Evolutionary conservation across 2,329 filamentous ascomycete genomes (phyloP), one percentile per base, ranked within the genome.

Genomic region (Colletotrichum tanaceti): DNA sequence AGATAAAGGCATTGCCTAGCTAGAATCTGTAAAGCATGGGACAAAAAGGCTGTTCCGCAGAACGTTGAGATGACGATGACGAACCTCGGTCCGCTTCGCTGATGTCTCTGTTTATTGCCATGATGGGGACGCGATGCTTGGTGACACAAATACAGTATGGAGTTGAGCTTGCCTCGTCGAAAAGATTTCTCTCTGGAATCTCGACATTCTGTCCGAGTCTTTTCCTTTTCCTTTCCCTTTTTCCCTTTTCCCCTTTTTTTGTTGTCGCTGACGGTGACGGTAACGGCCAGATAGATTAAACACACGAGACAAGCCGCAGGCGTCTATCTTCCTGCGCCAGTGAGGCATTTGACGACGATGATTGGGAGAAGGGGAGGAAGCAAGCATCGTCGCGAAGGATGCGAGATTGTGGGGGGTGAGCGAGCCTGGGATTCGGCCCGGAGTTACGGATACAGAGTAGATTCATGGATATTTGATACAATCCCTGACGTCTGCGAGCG

Each of bases 301-400:
- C 62, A 57, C 47, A 22, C 52, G 43, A 44, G 38, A 53, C 62
- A 59, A 52, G 49, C 55, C 50, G 32, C 32, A 35, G 32, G 2
- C 32, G 32, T 35, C 32, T 35, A 10, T 68, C 50, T 65, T 60
- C 61, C 41, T 57, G 61, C 28, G 28, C 38, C 49, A 50, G 55
- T 60, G 61, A 68, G 55, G 54, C 62, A 68, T 60, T 68, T 60
- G 62, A 7, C 24, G 43, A 60, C 39, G 49, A 16, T 68, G 65
- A 68, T 68, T 68, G 65, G 65, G 65, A 62, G 55, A 47, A 41
- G 32, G 9, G 2, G 32, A 35, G 32, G 32, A 46, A 50, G 28
- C 11, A 22, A 22, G 35, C 49, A 50, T 50, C 62, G 32, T 49
- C 22, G 55, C 49, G 35, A 32, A 59, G 55, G 55, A 68, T 43